These are phyloP conservation scores for Coniochaeta prunicola DNA, from an alignment of 2,329 filamentous ascomycete species.

Conservation along the genomic window DNA sequence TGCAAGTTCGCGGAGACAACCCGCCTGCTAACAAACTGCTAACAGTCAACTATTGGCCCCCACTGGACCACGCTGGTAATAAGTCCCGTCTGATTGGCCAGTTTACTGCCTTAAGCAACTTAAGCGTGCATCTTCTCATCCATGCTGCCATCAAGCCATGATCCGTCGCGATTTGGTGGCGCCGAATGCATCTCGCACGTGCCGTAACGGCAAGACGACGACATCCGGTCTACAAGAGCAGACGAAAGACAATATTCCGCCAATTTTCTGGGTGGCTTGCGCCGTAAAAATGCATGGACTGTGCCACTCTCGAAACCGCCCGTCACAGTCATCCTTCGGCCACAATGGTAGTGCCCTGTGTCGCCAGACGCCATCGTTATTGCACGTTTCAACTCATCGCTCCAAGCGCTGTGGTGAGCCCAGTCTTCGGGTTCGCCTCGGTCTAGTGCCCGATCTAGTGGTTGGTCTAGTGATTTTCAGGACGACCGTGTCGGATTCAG, in stretches of 20 bases:
- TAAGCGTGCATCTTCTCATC: background rate
- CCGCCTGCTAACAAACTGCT: background rate
- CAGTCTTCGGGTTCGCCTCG: background rate
- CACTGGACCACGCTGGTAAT: background rate
- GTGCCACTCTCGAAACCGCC: background rate
- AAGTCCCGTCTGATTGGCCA: background rate
- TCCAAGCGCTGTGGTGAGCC: background rate
- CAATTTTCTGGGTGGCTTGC: background rate
- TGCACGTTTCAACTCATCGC: background rate
- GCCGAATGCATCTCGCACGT: background rate
- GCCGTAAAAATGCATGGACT: background rate
- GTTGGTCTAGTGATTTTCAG: background rate
- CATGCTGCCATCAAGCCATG: background rate
- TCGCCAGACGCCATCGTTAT: background rate
- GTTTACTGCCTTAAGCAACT: background rate
- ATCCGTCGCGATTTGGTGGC: background rate
- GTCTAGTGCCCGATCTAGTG: background rate
- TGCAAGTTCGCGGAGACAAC: background rate
- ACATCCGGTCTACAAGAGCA: background rate
- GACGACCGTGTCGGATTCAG: background rate
- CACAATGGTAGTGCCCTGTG: no score
- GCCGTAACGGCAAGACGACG: background rate
- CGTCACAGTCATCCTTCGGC: no score
- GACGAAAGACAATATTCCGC: no score
- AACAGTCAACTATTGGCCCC: background rate